Conservation (phyloP, 306 rosid species). For the Dryas drummondii region DNA sequence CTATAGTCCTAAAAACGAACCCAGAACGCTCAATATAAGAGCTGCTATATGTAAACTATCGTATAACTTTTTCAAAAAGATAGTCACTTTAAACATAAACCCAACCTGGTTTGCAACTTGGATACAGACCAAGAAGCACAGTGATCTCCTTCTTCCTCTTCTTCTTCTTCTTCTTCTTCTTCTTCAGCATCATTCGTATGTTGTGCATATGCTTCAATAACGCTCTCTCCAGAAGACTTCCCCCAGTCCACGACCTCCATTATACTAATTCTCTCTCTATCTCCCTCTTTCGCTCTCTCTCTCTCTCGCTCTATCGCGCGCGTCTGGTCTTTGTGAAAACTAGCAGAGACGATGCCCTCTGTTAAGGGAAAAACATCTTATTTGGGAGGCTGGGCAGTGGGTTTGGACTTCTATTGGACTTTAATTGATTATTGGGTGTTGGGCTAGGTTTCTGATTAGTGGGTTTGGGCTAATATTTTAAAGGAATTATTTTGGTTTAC, state of each 20-base stretch:
- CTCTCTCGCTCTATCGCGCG: too few relatives aligned
- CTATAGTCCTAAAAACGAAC: conserved; percentile 35
- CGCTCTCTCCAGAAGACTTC: conserved; percentile 38
- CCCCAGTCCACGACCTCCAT: conserved; percentile 37
- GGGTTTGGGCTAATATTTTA: too few relatives aligned
- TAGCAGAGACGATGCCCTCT: too few relatives aligned
- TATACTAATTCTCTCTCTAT: background rate
- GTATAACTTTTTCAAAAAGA: background rate
- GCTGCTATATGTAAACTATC: background rate
- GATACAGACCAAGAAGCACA: conserved; percentile 41
- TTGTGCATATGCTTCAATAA: conserved; percentile 36
- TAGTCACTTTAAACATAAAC: background rate
- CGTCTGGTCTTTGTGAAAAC: too few relatives aligned
- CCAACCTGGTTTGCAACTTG: conserved; percentile 66
- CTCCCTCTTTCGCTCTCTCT: too few relatives aligned
- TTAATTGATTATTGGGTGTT: too few relatives aligned
- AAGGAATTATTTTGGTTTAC: too few relatives aligned
- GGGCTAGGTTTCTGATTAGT: too few relatives aligned
- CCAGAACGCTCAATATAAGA: background rate
- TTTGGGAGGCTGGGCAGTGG: too few relatives aligned
- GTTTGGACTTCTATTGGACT: too few relatives aligned
- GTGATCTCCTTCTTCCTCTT: conserved; percentile 46
- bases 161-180: conserved; percentile 26
- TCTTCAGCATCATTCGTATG: conserved; percentile 22
- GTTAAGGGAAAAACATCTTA: too few relatives aligned